phyloP scores from a whole-genome alignment of 306 rosid genomes.

The Gastrolobium villosum region DNA sequence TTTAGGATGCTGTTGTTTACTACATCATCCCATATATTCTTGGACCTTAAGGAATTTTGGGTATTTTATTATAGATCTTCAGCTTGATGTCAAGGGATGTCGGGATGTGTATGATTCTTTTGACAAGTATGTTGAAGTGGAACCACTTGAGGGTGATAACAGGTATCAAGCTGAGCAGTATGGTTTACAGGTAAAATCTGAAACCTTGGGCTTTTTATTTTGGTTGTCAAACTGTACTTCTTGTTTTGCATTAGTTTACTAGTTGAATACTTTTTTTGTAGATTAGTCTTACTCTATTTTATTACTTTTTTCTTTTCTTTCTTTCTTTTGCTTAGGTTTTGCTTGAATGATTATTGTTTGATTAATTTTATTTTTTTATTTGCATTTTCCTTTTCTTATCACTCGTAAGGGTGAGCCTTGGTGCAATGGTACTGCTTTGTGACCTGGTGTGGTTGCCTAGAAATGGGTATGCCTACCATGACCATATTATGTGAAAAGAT shows the following conservation, averaged over 20 bases:
- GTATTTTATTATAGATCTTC: slow-evolving; percentile 64
- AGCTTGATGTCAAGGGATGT: slow-evolving; percentile 90
- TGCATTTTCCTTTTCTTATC: background rate
- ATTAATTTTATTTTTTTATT: background rate
- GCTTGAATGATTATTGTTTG: slow-evolving; percentile 10
- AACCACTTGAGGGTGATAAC: slow-evolving; percentile 85
- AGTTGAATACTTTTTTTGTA: background rate
- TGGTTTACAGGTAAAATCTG: slow-evolving; percentile 72
- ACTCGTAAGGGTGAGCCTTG: background rate
- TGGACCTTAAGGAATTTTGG: slow-evolving; percentile 23
- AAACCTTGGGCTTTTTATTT: background rate
- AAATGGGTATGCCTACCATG: background rate
- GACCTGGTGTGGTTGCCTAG: background rate
- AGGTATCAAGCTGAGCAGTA: slow-evolving; percentile 80
- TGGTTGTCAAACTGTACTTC: slow-evolving; percentile 17
- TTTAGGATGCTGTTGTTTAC: slow-evolving; percentile 22
- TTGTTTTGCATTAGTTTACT: slow-evolving; percentile 1
- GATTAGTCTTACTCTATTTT: background rate
- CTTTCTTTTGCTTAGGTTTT: background rate
- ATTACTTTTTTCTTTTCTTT: background rate
- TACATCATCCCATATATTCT: background rate
- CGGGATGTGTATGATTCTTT: slow-evolving; percentile 85
- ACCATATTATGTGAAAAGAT: too few species aligned
- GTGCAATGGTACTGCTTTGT: background rate
- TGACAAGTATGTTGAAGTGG: slow-evolving; percentile 89